Conservation (phyloP, 495 filamentous ascomycete genomes). For the Jackrogersella minutella region DNA sequence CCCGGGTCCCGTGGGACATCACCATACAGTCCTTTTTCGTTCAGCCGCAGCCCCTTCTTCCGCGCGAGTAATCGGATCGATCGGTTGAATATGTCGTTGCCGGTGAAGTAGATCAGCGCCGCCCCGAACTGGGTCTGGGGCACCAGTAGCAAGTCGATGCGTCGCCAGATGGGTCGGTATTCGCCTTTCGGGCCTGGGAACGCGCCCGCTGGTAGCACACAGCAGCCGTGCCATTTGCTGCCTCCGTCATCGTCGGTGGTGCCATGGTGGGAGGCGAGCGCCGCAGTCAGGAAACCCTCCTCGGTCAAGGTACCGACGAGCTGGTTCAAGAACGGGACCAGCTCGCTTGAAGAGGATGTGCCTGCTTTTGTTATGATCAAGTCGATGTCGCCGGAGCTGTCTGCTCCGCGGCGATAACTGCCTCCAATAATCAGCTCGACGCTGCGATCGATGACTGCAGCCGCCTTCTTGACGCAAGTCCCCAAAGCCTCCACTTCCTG, state of each 20-base stretch:
- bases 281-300: slow-evolving; percentile 65
- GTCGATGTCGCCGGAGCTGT: slow-evolving; percentile 82
- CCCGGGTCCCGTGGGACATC: slow-evolving; percentile 72
- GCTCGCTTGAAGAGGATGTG: slow-evolving; percentile 64
- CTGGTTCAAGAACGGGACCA: slow-evolving; percentile 66
- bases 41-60: slow-evolving; percentile 85
- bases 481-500: slow-evolving; percentile 77
- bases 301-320: slow-evolving; percentile 70
- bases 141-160: slow-evolving; percentile 89
- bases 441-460: slow-evolving; percentile 65
- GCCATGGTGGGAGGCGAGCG: slow-evolving; percentile 50
- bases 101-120: slow-evolving; percentile 93
- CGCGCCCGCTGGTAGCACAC: slow-evolving; percentile 60
- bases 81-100: slow-evolving; percentile 96
- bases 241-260: slow-evolving; percentile 45
- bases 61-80: slow-evolving; percentile 83
- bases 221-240: slow-evolving; percentile 92
- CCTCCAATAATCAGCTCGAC: slow-evolving; percentile 77
- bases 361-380: slow-evolving; percentile 79
- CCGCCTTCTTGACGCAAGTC: slow-evolving; percentile 68
- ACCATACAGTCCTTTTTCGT: slow-evolving; percentile 82
- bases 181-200: slow-evolving; percentile 32
- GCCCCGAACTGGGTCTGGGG: slow-evolving; percentile 84
- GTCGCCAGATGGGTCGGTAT: slow-evolving; percentile 67
- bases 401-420: slow-evolving; percentile 83